Percentiles rank a stretch among this genome's conserved stretches.
Conservation (phyloP, 2,329 filamentous ascomycete genomes). For the Pseudocercospora eumusae region DNA sequence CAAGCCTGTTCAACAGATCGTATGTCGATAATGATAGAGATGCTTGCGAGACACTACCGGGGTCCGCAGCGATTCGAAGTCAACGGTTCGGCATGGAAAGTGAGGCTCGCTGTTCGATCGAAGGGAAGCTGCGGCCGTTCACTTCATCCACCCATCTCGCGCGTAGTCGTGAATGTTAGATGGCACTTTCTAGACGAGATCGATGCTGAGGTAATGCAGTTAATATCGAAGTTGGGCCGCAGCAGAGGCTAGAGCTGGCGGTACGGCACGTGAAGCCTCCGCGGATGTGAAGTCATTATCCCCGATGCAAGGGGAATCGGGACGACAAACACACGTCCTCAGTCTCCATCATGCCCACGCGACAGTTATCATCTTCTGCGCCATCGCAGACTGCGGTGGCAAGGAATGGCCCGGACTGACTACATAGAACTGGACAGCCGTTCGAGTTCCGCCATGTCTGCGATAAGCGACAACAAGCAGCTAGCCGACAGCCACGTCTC, state of each 20-base stretch:
- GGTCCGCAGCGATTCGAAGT: neutral
- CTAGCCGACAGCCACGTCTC: conserved; percentile 8
- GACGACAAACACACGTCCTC: neutral
- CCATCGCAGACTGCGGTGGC: conserved; percentile 8
- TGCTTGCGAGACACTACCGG: neutral
- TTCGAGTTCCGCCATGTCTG: neutral
- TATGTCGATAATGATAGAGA: neutral
- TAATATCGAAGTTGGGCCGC: neutral
- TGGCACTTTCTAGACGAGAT: no score
- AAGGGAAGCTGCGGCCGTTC: neutral
- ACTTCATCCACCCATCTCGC: neutral
- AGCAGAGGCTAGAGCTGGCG: neutral
- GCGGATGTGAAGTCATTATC: neutral
- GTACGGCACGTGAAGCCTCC: neutral
- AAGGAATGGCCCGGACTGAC: conserved; percentile 4
- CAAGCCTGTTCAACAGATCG: neutral
- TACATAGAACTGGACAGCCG: conserved; percentile 4
- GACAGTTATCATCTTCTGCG: neutral
- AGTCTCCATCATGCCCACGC: neutral
- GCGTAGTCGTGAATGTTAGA: no score
- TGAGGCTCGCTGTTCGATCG: neutral
- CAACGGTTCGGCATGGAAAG: neutral
- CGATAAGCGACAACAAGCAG: conserved; percentile 2
- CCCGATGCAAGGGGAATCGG: neutral
- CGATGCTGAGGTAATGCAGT: conserved; percentile 1